Percentiles rank a stretch among this genome's conserved stretches.
Conservation (phyloP, 371 early-diverging fungal genomes). For the Mucor plumbeus region DNA sequence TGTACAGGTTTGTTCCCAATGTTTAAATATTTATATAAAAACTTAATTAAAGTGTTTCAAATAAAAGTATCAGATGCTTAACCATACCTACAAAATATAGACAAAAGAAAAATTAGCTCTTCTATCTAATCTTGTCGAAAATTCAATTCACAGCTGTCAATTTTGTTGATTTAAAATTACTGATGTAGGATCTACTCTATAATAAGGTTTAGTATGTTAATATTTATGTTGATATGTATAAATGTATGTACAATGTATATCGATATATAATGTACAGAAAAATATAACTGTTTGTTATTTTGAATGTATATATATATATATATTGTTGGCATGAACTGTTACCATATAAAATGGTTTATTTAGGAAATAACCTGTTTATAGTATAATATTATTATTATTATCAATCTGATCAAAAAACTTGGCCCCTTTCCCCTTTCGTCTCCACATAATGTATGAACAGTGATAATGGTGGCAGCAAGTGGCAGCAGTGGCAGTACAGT, state of each 20-base stretch:
- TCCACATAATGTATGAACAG: background rate
- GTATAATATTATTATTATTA: background rate
- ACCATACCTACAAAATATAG: too few relatives aligned
- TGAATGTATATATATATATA: background rate
- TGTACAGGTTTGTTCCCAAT: too few relatives aligned
- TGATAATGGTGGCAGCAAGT: constrained; percentile 2
- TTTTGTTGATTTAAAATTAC: background rate
- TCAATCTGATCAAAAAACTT: background rate
- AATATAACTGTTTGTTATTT: too few relatives aligned
- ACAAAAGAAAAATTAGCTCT: too few relatives aligned
- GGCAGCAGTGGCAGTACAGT: background rate
- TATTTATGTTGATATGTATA: background rate
- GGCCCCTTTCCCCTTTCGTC: background rate
- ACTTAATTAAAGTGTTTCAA: too few relatives aligned
- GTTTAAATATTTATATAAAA: too few relatives aligned
- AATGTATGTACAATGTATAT: background rate
- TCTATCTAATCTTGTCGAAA: background rate
- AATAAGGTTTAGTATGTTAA: background rate
- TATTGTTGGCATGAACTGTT: background rate
- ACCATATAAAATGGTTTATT: background rate
- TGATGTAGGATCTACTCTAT: too few relatives aligned
- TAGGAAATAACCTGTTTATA: background rate
- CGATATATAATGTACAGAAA: background rate
- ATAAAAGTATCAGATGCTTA: too few relatives aligned
- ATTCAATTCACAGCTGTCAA: constrained; percentile 5